Percentiles rank a stretch among this genome's conserved stretches.
Evolutionary conservation across 2,329 filamentous ascomycete genomes (phyloP).

Genomic region (Xylariaceae sp.): DNA sequence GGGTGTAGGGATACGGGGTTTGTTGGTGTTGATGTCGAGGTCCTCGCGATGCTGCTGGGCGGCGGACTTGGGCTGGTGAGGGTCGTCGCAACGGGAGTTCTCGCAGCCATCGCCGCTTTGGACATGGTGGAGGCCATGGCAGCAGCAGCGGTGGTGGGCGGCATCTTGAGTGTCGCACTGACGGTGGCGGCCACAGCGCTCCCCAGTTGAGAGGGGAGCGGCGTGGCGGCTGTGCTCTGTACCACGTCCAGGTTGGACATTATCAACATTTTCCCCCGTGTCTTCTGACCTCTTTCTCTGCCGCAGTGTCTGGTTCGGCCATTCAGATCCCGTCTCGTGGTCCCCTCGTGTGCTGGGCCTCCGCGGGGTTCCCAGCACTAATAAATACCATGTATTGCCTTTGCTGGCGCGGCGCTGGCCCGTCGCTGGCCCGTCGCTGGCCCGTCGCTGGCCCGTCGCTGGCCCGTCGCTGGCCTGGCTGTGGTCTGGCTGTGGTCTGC

Average conservation of each 20-base stretch:
- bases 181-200: constrained; percentile 22
- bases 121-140: constrained; percentile 17
- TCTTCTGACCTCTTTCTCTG: constrained; percentile 29
- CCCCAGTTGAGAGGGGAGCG: constrained; percentile 30
- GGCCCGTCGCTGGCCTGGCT: too few relatives aligned
- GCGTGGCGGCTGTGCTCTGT: constrained; percentile 31
- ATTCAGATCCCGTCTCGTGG: constrained; percentile 34
- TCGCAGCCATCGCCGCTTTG: constrained; percentile 7
- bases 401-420: not conserved
- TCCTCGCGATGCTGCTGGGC: not conserved
- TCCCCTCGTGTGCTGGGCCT: constrained; percentile 18
- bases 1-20: constrained; percentile 9
- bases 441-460: too few relatives aligned
- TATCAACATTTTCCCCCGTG: constrained; percentile 25
- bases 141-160: constrained; percentile 2
- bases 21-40: constrained; percentile 9
- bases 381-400: constrained; percentile 19
- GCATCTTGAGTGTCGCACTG: constrained; percentile 8
- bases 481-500: too few relatives aligned
- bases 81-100: constrained; percentile 8
- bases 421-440: too few relatives aligned
- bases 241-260: constrained; percentile 36
- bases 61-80: constrained; percentile 10
- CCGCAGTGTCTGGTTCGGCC: constrained; percentile 29
- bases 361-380: constrained; percentile 33